Evolutionary conservation across 2,329 filamentous ascomycete genomes (phyloP).

Genomic region (Ustulina deusta): DNA sequence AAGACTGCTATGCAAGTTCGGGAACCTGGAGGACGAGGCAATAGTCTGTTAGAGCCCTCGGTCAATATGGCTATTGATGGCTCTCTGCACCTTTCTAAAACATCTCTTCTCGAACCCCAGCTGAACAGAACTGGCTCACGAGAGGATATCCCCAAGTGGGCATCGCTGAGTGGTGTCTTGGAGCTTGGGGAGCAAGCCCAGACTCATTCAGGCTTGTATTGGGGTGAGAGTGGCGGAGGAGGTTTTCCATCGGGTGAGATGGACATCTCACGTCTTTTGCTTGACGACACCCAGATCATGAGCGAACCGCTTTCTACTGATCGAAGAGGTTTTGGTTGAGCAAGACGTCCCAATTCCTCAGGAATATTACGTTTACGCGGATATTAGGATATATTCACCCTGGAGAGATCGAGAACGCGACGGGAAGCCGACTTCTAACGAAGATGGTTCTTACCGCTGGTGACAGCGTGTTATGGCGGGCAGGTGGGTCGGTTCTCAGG

Average conservation of each 20-base stretch:
- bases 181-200: slow-evolving; percentile 53
- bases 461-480: slow-evolving; percentile 1
- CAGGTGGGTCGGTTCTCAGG: background rate
- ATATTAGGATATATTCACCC: background rate
- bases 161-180: slow-evolving; percentile 48
- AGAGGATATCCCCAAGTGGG: slow-evolving; percentile 63
- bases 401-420: background rate
- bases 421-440: slow-evolving; percentile 7
- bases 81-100: slow-evolving; percentile 56
- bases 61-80: slow-evolving; percentile 63
- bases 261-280: slow-evolving; percentile 70
- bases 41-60: slow-evolving; percentile 63
- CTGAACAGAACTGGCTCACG: slow-evolving; percentile 57
- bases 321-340: slow-evolving; percentile 48
- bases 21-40: slow-evolving; percentile 55
- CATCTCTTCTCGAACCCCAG: slow-evolving; percentile 55
- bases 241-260: slow-evolving; percentile 64
- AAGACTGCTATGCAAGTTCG: slow-evolving; percentile 64
- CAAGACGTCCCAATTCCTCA: background rate
- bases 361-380: slow-evolving; percentile 11
- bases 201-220: slow-evolving; percentile 58
- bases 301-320: slow-evolving; percentile 45
- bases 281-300: slow-evolving; percentile 62
- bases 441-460: background rate
- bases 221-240: slow-evolving; percentile 56